phyloP scores from a whole-genome alignment of 257 asterid genomes.

The Schizonepeta tenuifolia region DNA sequence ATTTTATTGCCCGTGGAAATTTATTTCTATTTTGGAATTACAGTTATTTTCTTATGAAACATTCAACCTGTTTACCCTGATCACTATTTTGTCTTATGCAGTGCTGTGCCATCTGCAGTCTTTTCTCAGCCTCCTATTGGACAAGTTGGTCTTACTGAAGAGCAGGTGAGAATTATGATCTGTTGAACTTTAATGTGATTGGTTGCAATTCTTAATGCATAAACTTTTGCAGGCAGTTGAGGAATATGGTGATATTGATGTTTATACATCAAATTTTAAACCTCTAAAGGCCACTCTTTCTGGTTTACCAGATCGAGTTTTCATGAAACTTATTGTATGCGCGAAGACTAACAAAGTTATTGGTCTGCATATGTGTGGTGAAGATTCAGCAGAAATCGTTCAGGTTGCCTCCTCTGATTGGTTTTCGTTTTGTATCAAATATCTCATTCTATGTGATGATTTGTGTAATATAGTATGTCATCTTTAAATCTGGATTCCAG shows the following conservation, averaged over 20 bases:
- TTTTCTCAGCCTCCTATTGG: conserved; percentile 98
- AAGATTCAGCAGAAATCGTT: conserved; percentile 86
- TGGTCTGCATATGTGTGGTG: conserved; percentile 97
- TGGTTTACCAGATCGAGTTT: conserved; percentile 89
- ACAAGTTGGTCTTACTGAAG: conserved; percentile 92
- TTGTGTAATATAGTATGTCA: conserved; percentile 8
- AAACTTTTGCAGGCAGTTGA: conserved; percentile 36
- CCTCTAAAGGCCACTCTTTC: conserved; percentile 96
- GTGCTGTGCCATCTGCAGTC: conserved; percentile 89
- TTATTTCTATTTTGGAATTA: conserved; percentile 1
- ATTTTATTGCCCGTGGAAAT: neutral
- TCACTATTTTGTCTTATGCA: conserved; percentile 39
- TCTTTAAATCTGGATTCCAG: conserved; percentile 45
- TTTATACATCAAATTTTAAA: conserved; percentile 80
- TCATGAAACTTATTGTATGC: conserved; percentile 87
- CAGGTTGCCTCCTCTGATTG: conserved; percentile 60
- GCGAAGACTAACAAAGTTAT: conserved; percentile 80
- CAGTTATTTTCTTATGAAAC: neutral
- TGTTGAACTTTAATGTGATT: conserved; percentile 25
- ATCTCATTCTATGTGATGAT: conserved; percentile 6
- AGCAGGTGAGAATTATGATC: conserved; percentile 57
- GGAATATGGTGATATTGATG: conserved; percentile 81
- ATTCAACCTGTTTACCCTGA: conserved; percentile 22
- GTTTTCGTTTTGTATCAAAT: neutral
- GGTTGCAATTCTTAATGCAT: conserved; percentile 28